A percentile compares a stretch with the other conserved stretches of the same genome.
phyloP scores from a whole-genome alignment of 2,329 filamentous ascomycete species.

The Penicillium oxalicum region DNA sequence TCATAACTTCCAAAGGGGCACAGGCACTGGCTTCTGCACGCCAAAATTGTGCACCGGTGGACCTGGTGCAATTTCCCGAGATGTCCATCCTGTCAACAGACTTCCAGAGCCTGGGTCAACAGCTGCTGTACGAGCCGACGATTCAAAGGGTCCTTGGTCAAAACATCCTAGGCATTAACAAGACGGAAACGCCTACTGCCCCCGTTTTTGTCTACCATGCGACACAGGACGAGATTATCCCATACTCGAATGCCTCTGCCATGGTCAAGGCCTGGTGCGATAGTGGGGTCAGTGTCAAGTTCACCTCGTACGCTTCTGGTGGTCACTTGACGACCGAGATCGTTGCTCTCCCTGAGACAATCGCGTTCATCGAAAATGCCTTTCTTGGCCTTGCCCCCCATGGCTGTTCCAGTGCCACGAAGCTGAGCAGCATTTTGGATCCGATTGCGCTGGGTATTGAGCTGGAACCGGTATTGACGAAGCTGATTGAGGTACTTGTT shows the following conservation, averaged over 20 bases:
- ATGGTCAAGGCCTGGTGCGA: slow-evolving; percentile 21
- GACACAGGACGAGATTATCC: slow-evolving; percentile 22
- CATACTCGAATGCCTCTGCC: slow-evolving; percentile 15
- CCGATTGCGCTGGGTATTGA: slow-evolving; percentile 18
- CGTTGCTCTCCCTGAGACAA: slow-evolving; percentile 14
- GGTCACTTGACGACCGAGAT: slow-evolving; percentile 24
- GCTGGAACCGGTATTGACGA: slow-evolving; percentile 19
- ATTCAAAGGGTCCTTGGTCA: slow-evolving; percentile 11
- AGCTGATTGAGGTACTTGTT: slow-evolving; percentile 16
- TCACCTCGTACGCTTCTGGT: slow-evolving; percentile 20
- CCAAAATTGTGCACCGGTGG: slow-evolving; percentile 14
- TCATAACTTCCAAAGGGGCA: slow-evolving; percentile 15
- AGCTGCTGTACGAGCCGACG: slow-evolving; percentile 12
- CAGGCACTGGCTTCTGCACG: slow-evolving; percentile 13
- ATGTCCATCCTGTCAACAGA: slow-evolving; percentile 19
- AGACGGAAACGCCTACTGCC: slow-evolving; percentile 19
- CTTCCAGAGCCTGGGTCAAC: slow-evolving; percentile 17
- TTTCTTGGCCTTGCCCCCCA: slow-evolving; percentile 19
- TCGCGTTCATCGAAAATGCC: slow-evolving; percentile 20
- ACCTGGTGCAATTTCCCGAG: slow-evolving; percentile 15
- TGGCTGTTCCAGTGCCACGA: slow-evolving; percentile 18
- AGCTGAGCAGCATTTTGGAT: slow-evolving; percentile 17
- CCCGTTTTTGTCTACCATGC: slow-evolving; percentile 26
- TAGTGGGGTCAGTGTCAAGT: slow-evolving; percentile 19
- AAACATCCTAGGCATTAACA: slow-evolving; percentile 17